phyloP scores from a whole-genome alignment of 257 asterid species.

The Linaria vulgaris region DNA sequence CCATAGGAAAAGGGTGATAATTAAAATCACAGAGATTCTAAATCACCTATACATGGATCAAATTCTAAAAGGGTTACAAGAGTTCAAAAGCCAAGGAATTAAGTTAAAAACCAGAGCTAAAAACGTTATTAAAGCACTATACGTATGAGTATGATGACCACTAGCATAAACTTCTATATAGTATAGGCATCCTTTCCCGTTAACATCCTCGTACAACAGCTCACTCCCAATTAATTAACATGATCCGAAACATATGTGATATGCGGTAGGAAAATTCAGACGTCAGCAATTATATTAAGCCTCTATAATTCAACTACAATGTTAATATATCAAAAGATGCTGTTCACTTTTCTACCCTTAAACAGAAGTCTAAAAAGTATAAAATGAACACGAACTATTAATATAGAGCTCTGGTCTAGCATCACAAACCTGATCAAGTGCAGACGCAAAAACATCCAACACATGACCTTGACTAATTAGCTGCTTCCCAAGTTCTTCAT shows the following conservation, averaged over 20 bases:
- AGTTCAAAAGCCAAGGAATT: neutral
- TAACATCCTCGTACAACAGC: slow-evolving; percentile 12
- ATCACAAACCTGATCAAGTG: slow-evolving; percentile 90
- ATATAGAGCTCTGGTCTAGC: neutral
- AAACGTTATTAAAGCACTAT: slow-evolving; percentile 7
- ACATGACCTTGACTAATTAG: slow-evolving; percentile 89
- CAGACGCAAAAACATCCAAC: slow-evolving; percentile 94
- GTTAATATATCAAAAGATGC: slow-evolving; percentile 8
- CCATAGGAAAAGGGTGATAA: slow-evolving; percentile 13
- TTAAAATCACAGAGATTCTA: slow-evolving; percentile 11
- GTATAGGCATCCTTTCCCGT: neutral
- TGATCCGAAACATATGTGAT: neutral
- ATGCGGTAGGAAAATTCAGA: neutral
- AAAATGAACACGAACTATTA: slow-evolving; percentile 17
- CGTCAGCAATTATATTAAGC: slow-evolving; percentile 9
- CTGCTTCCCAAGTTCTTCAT: slow-evolving; percentile 84
- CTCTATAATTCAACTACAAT: slow-evolving; percentile 22
- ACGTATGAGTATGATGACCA: slow-evolving; percentile 4
- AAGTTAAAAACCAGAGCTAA: neutral
- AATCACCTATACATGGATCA: slow-evolving; percentile 21
- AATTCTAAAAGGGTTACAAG: slow-evolving; percentile 16
- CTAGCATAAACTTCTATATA: neutral
- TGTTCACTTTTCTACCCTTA: neutral
- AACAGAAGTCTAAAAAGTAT: slow-evolving; percentile 1
- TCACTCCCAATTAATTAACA: neutral